phyloP scores from a whole-genome alignment of 208 protist genomes.

The Zelonia costaricensis region DNA sequence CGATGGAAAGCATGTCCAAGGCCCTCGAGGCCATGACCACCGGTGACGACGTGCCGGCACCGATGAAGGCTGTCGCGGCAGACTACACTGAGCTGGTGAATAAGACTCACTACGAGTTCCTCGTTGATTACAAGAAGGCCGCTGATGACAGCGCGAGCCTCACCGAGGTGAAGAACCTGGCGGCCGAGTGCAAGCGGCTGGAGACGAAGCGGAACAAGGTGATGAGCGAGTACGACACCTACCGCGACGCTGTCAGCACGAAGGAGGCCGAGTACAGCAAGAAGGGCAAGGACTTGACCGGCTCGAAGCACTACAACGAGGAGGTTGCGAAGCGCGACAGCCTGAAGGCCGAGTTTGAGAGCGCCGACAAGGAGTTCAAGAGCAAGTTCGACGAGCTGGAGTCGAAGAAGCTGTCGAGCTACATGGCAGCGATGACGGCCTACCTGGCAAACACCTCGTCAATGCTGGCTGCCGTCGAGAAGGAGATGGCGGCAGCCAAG shows the following conservation, averaged over 20 bases:
- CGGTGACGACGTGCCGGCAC: slow-evolving; percentile 12
- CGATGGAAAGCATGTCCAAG: slow-evolving; percentile 36
- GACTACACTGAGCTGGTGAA: slow-evolving; percentile 12
- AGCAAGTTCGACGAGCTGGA: slow-evolving; percentile 30
- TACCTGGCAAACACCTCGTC: slow-evolving; percentile 21
- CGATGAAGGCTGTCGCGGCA: slow-evolving; percentile 10
- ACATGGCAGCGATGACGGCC: slow-evolving; percentile 15
- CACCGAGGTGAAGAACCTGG: slow-evolving; percentile 23
- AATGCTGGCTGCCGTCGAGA: slow-evolving; percentile 29
- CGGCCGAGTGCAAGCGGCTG: slow-evolving; percentile 39
- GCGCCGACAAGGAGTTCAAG: slow-evolving; percentile 46
- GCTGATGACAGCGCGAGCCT: slow-evolving; percentile 35
- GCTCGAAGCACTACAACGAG: slow-evolving; percentile 45
- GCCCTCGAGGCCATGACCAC: slow-evolving; percentile 34
- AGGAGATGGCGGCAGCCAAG: slow-evolving; percentile 10
- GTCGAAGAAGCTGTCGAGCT: slow-evolving; percentile 12
- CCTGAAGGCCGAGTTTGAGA: slow-evolving; percentile 38
- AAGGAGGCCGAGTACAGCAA: slow-evolving; percentile 62
- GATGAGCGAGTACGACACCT: slow-evolving; percentile 63
- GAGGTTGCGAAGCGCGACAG: slow-evolving; percentile 48
- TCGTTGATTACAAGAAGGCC: slow-evolving; percentile 33
- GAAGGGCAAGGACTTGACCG: slow-evolving; percentile 51
- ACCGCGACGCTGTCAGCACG: slow-evolving; percentile 45
- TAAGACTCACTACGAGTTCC: slow-evolving; percentile 21
- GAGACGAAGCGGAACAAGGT: slow-evolving; percentile 40